Percentiles rank a stretch among this genome's conserved stretches.
phyloP scores from a whole-genome alignment of 2,329 filamentous ascomycete genomes.

The Plenodomus lindquistii region DNA sequence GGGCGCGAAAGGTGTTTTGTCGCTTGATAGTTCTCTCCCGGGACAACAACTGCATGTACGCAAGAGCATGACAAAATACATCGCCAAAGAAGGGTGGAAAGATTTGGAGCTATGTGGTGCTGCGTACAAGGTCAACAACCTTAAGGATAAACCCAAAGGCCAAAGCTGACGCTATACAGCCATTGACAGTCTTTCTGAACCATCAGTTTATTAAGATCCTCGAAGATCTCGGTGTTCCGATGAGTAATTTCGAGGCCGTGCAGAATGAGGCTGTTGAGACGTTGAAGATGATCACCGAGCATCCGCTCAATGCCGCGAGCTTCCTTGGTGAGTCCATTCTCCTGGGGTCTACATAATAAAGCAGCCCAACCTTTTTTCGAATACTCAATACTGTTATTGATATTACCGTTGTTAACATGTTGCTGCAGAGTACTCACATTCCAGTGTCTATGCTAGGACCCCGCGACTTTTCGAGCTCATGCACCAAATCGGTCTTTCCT shows the following conservation, averaged over 20 bases:
- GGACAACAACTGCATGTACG: constrained; percentile 66
- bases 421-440: constrained; percentile 54
- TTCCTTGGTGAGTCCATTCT: constrained; percentile 56
- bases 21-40: constrained; percentile 64
- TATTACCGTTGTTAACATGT: background rate
- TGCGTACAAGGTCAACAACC: constrained; percentile 53
- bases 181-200: constrained; percentile 73
- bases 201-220: constrained; percentile 83
- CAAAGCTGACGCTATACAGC: constrained; percentile 26
- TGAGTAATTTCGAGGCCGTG: constrained; percentile 63
- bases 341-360: too few species aligned
- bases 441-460: constrained; percentile 65
- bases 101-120: constrained; percentile 75
- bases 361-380: too few species aligned
- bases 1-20: constrained; percentile 66
- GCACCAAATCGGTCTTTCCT: constrained; percentile 63
- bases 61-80: constrained; percentile 80
- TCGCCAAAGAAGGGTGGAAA: constrained; percentile 47
- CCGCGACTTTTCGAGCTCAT: constrained; percentile 66
- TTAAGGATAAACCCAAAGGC: background rate
- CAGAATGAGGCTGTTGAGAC: constrained; percentile 66
- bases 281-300: constrained; percentile 63
- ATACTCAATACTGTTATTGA: too few species aligned
- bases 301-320: constrained; percentile 63
- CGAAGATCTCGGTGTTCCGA: constrained; percentile 71